Evolutionary conservation across 164 flowering plant species (phyloP).

Genomic region (Dillenia turbinata): DNA sequence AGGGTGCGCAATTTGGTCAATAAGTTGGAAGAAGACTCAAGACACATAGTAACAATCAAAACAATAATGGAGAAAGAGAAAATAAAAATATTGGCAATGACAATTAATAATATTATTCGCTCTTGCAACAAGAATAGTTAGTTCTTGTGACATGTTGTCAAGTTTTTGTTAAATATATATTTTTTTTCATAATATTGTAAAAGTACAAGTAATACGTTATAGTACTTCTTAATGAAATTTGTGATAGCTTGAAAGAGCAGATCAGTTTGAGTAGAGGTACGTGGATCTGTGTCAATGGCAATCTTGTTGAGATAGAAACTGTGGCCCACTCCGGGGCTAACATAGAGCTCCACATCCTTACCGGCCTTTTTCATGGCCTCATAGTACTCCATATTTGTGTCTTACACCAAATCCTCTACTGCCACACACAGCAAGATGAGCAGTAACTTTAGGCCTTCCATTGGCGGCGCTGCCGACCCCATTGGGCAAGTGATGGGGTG

Average conservation of each 20-base stretch:
- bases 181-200: no score
- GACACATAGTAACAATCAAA: no score
- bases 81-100: no score
- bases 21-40: no score
- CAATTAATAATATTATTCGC: no score
- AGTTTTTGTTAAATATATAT: no score
- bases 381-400: slow-evolving; percentile 69
- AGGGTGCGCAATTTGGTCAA: no score
- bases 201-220: no score
- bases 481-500: slow-evolving; percentile 67
- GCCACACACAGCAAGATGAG: slow-evolving; percentile 60
- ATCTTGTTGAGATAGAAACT: slow-evolving; percentile 70
- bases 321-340: slow-evolving; percentile 49
- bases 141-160: no score
- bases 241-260: slow-evolving; percentile 34
- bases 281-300: slow-evolving; percentile 59
- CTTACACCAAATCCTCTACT: slow-evolving; percentile 52
- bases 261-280: slow-evolving; percentile 32
- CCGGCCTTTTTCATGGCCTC: slow-evolving; percentile 63
- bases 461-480: slow-evolving; percentile 44
- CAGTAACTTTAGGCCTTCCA: slow-evolving; percentile 37
- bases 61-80: no score
- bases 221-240: slow-evolving; percentile 45
- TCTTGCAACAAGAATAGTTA: no score
- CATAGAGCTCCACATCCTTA: slow-evolving; percentile 54